phyloP scores from a whole-genome alignment of 805 yeast species.

The Yamadazyma sp. region DNA sequence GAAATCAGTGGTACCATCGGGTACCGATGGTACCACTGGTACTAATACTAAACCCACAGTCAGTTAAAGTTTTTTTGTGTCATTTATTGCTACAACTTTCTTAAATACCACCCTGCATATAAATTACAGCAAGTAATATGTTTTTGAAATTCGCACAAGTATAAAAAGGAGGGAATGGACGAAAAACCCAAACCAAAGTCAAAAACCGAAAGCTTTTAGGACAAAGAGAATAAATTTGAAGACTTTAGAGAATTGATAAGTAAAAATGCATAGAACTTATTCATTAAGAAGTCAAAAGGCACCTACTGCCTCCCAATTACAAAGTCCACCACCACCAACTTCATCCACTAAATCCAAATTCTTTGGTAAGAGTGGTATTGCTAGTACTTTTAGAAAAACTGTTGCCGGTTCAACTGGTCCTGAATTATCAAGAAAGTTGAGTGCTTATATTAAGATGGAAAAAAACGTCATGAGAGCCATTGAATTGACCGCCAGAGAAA shows the following conservation, averaged over 20 bases:
- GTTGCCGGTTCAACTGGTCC: constrained; percentile 82
- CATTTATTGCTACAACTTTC: no score
- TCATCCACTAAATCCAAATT: constrained; percentile 85
- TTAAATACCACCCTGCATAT: constrained; percentile 3
- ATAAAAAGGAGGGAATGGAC: background rate
- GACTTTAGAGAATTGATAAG: background rate
- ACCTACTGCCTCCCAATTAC: constrained; percentile 95
- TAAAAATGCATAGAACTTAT: constrained; percentile 93
- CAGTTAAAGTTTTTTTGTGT: no score
- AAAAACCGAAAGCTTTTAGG: no score
- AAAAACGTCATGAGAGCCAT: constrained; percentile 77
- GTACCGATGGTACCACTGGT: no score
- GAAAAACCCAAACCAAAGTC: no score
- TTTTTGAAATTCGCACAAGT: constrained; percentile 1
- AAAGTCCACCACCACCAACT: constrained; percentile 93
- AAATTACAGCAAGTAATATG: constrained; percentile 8
- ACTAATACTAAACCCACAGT: no score
- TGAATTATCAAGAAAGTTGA: constrained; percentile 69
- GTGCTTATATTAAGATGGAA: constrained; percentile 75
- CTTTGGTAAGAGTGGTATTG: constrained; percentile 78
- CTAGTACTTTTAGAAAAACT: constrained; percentile 61
- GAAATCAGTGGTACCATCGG: no score
- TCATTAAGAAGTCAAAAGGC: constrained; percentile 94
- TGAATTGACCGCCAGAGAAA: constrained; percentile 73
- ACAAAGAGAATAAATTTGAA: no score